These are phyloP conservation scores for Ephemerocybe angulata DNA, from an alignment of 768 basidiomycete genomes.

Conservation along the genomic window DNA sequence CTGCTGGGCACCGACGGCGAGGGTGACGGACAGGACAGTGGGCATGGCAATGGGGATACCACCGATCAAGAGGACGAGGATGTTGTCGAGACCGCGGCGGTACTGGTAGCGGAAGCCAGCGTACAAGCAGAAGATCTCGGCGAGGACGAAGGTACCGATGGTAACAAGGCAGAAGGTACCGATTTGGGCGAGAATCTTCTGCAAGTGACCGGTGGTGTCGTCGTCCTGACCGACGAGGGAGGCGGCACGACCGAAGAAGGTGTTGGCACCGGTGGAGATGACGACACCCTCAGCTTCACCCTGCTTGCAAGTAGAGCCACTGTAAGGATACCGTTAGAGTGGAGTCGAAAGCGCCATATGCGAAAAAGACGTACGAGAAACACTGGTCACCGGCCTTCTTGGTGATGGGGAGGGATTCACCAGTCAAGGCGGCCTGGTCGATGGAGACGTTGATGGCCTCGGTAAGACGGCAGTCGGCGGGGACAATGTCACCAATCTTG, in stretches of 20 bases:
- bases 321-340: conserved; percentile 24
- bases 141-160: conserved; percentile 93
- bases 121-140: conserved; percentile 93
- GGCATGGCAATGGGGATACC: conserved; percentile 99
- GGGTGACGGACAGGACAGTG: conserved; percentile 95
- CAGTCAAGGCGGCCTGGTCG: conserved; percentile 96
- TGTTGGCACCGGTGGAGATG: conserved; percentile 96
- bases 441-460: conserved; percentile 98
- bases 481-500: conserved; percentile 99
- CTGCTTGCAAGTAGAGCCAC: conserved; percentile 97
- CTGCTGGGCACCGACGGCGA: conserved; percentile 97
- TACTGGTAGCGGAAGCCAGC: conserved; percentile 88
- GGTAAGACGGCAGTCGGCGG: conserved; percentile 94
- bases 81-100: conserved; percentile 94
- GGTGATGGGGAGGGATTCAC: conserved; percentile 89
- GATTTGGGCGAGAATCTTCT: conserved; percentile 97
- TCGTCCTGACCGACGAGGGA: conserved; percentile 97
- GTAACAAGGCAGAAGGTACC: conserved; percentile 95
- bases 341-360: conserved; percentile 3
- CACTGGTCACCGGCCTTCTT: conserved; percentile 96
- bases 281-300: conserved; percentile 99
- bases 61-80: conserved; percentile 98
- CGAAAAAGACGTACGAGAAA: conserved; percentile 76
- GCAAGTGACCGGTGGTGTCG: conserved; percentile 96
- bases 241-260: conserved; percentile 98